These are phyloP conservation scores for Trypanosoma melophagium DNA, from an alignment of 208 protist genomes.

Conservation along the genomic window DNA sequence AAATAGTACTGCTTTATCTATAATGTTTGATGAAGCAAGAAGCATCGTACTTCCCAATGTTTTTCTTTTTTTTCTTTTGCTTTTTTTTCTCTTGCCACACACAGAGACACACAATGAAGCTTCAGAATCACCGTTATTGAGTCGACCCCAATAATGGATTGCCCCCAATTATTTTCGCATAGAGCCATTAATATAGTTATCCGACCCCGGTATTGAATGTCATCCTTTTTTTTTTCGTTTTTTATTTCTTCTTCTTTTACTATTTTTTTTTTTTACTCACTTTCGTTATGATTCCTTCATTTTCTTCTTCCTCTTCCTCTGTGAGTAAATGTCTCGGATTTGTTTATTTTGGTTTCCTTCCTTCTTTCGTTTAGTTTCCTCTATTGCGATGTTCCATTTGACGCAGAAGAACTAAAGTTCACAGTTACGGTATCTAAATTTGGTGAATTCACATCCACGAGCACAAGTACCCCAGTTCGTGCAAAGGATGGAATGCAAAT, in stretches of 20 bases:
- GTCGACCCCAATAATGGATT: too few relatives aligned
- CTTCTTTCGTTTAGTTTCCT: neutral
- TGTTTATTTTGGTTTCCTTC: neutral
- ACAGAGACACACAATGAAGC: neutral
- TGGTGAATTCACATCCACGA: slow-evolving; percentile 80
- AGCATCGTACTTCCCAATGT: too few relatives aligned
- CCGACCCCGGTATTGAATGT: too few relatives aligned
- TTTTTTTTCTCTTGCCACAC: neutral
- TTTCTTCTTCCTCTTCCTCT: too few relatives aligned
- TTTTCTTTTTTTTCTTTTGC: neutral
- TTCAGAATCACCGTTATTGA: neutral
- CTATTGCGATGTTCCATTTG: neutral
- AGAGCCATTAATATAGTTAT: too few relatives aligned
- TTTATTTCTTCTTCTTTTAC: too few relatives aligned
- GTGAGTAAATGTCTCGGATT: too few relatives aligned
- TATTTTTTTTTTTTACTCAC: too few relatives aligned
- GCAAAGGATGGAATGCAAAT: slow-evolving; percentile 80
- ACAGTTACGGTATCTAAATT: slow-evolving; percentile 52
- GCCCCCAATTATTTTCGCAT: too few relatives aligned
- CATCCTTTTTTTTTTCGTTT: too few relatives aligned
- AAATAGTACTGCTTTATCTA: too few relatives aligned
- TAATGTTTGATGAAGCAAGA: too few relatives aligned
- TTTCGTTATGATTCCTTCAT: neutral
- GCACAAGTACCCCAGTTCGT: slow-evolving; percentile 54
- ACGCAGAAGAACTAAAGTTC: slow-evolving; percentile 14